phyloP scores from a whole-genome alignment of 345 rosid genomes.

The Populus simonii region DNA sequence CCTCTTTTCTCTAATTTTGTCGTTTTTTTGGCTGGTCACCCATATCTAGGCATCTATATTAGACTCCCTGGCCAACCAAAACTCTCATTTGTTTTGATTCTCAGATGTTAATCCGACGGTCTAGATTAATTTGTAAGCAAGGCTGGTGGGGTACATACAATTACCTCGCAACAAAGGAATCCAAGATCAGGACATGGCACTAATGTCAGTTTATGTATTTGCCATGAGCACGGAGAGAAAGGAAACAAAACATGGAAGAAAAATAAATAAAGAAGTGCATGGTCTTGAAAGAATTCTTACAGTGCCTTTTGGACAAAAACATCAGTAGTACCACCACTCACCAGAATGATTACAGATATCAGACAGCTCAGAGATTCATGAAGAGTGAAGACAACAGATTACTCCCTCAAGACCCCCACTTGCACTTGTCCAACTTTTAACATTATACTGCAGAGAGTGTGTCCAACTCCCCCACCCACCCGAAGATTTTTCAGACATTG shows the following conservation, averaged over 20 bases:
- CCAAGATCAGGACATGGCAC: slow-evolving; percentile 14
- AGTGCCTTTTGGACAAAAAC: slow-evolving; percentile 16
- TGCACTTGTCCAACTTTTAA: slow-evolving; percentile 24
- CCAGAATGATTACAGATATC: slow-evolving; percentile 36
- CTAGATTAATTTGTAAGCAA: slow-evolving; percentile 7
- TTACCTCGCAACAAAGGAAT: slow-evolving; percentile 12
- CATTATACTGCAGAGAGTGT: slow-evolving; percentile 22
- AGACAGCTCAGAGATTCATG: slow-evolving; percentile 43
- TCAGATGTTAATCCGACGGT: slow-evolving; percentile 27
- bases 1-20: slow-evolving; percentile 23
- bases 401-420: slow-evolving; percentile 39
- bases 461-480: slow-evolving; percentile 13
- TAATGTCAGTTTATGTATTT: slow-evolving; percentile 1
- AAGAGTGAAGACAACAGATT: slow-evolving; percentile 36
- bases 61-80: neutral
- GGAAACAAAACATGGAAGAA: neutral
- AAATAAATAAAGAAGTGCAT: neutral
- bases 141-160: neutral
- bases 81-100: neutral
- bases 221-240: slow-evolving; percentile 6
- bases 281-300: slow-evolving; percentile 11
- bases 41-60: neutral
- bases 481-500: slow-evolving; percentile 4
- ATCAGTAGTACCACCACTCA: slow-evolving; percentile 28
- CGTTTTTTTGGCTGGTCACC: slow-evolving; percentile 17